Evolutionary conservation across 306 rosid species (phyloP).

Genomic region (Glycyrrhiza uralensis): DNA sequence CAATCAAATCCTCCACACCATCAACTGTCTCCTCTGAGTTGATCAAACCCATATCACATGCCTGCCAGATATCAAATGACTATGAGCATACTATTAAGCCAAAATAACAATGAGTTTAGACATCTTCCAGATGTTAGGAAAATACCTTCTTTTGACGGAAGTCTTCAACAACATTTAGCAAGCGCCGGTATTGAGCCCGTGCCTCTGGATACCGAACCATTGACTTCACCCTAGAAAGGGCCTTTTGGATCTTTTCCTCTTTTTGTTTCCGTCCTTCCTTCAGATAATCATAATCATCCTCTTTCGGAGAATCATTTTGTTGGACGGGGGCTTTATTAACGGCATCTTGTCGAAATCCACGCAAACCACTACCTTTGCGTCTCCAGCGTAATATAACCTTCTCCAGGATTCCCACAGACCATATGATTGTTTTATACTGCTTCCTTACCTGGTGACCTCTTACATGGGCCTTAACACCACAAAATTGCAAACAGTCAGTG

Average conservation of each 20-base stretch:
- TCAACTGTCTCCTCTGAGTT: slow-evolving; percentile 55
- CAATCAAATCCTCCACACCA: slow-evolving; percentile 65
- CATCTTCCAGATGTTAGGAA: neutral
- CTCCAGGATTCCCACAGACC: slow-evolving; percentile 91
- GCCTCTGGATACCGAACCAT: slow-evolving; percentile 97
- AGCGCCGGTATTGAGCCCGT: slow-evolving; percentile 84
- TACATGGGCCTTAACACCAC: slow-evolving; percentile 70
- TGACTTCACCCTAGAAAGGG: slow-evolving; percentile 85
- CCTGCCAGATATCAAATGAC: slow-evolving; percentile 38
- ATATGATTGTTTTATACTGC: slow-evolving; percentile 60
- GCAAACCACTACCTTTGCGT: slow-evolving; percentile 83
- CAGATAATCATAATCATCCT: slow-evolving; percentile 82
- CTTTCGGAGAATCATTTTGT: slow-evolving; percentile 34
- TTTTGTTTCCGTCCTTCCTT: slow-evolving; percentile 84
- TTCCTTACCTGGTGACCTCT: slow-evolving; percentile 96
- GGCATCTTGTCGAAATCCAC: slow-evolving; percentile 71
- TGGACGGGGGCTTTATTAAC: slow-evolving; percentile 39
- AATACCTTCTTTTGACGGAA: slow-evolving; percentile 73
- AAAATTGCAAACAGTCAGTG: slow-evolving; percentile 37
- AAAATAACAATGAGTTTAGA: neutral
- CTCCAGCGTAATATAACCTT: slow-evolving; percentile 90
- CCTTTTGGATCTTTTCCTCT: slow-evolving; percentile 85
- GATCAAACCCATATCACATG: slow-evolving; percentile 29
- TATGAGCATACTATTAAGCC: slow-evolving; percentile 18
- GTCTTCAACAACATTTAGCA: slow-evolving; percentile 76